Base-by-base conservation (phyloP, 1,284 basidiomycete species). In the Sparassis latifolia region DNA sequence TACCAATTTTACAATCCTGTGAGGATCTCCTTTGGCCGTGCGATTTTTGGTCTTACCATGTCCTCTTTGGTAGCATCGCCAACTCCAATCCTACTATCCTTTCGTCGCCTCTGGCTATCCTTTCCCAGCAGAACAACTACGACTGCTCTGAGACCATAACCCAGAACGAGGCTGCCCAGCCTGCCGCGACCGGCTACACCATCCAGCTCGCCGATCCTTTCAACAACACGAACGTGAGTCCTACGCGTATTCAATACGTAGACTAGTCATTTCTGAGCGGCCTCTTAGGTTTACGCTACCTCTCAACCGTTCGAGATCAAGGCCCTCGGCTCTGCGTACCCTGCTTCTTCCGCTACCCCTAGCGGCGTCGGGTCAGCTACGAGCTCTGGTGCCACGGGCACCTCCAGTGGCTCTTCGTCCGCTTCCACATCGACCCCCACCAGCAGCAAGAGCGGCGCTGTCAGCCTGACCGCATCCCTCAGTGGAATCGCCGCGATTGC, bases 241-340 rank as follows among this genome's bases (percentile, higher is more conserved):
- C 35, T 20, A 20, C 20, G 20, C 20, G 20, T 20, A 20, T 20
- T 20, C 20, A 20, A 20, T 20, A 20, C 20, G 20, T 20, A 20
- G 20, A 20, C 20, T 20, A 20, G 20, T 20, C 28, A 12, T 10
- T 10, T 42, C 7, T 42, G 1, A 20, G 20, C 20, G 1, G 20
- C 20, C 1, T 9, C 35, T n/a, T 27, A 89, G 82, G 58, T 89
- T 54, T 87, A 77, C 60, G 80, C 82, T 28, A 62, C 67, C 42
- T 86, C 85, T 32, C 56, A 77, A 50, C 60, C 68, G 7, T 90
- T 90, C 66, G 80, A 84, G 64, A 78, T 91, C 69, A 84, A 85
- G 64, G 60, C 83, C 10, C 58, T 70, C 40, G 80, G 80, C 47
- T 74, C 87, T 10, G 7, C 73, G 5, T 91, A 86, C 67, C 84